Conservation (phyloP, 768 basidiomycete genomes). For the Ramaria sp. region DNA sequence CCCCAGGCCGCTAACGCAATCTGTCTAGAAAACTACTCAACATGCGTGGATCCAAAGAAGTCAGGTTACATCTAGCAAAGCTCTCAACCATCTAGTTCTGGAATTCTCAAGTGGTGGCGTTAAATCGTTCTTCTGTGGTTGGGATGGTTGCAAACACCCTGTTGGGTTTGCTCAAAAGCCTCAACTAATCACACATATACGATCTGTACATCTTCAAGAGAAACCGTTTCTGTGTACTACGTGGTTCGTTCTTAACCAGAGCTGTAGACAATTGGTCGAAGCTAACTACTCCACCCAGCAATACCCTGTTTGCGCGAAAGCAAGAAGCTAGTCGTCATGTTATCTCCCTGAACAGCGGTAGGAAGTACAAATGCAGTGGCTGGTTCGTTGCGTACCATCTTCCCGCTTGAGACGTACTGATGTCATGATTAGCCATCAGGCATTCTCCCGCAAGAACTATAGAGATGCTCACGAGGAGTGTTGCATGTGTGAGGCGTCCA, state of each 20-base stretch:
- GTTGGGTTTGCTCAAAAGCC: conserved; percentile 5
- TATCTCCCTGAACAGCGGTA: conserved; percentile 5
- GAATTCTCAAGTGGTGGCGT: conserved; percentile 5
- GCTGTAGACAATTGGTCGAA: background rate
- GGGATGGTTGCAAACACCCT: conserved; percentile 4
- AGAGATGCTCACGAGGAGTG: conserved; percentile 7
- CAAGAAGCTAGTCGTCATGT: conserved; percentile 9
- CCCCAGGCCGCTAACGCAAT: no score
- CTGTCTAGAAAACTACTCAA: background rate
- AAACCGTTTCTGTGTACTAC: conserved; percentile 8
- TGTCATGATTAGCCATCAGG: background rate
- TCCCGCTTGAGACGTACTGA: background rate
- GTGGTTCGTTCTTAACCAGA: background rate
- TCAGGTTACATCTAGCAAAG: conserved; percentile 3
- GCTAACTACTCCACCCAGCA: background rate
- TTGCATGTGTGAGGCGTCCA: background rate
- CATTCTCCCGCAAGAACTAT: conserved; percentile 6
- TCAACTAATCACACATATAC: conserved; percentile 4
- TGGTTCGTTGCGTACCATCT: background rate
- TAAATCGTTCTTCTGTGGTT: conserved; percentile 6
- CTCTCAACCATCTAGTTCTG: conserved; percentile 6
- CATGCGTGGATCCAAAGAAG: conserved; percentile 7
- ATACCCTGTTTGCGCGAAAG: conserved; percentile 5
- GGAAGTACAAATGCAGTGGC: conserved; percentile 8
- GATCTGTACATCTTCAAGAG: conserved; percentile 4